These are phyloP conservation scores for Euphorbia peplus DNA, from an alignment of 345 rosid genomes.

Conservation along the genomic window DNA sequence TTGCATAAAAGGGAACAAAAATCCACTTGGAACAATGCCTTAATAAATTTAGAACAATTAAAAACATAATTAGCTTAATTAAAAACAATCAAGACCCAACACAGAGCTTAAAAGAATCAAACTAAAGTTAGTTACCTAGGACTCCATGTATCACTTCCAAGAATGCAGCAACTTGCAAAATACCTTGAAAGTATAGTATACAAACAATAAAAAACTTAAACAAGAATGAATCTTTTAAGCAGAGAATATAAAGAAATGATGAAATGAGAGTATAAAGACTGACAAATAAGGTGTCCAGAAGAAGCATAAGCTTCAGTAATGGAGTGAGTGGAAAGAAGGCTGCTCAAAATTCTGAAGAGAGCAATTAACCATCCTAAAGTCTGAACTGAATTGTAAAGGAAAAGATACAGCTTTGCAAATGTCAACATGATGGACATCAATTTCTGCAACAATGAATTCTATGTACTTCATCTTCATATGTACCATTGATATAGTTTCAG, in stretches of 20 bases:
- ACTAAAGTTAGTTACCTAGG: slow-evolving; percentile 37
- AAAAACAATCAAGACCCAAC: not conserved
- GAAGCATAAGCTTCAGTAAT: slow-evolving; percentile 55
- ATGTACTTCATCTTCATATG: too few relatives aligned
- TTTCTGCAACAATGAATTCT: too few relatives aligned
- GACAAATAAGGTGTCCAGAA: slow-evolving; percentile 64
- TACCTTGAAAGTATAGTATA: slow-evolving; percentile 38
- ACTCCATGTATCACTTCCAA: slow-evolving; percentile 88
- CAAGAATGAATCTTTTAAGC: too few relatives aligned
- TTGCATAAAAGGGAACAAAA: slow-evolving; percentile 72
- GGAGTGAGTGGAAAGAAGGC: slow-evolving; percentile 35
- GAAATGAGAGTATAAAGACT: slow-evolving; percentile 15
- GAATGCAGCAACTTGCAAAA: slow-evolving; percentile 53
- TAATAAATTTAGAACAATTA: slow-evolving; percentile 2
- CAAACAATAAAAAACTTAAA: not conserved
- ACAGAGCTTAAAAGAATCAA: not conserved
- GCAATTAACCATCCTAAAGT: slow-evolving; percentile 63
- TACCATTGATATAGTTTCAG: too few relatives aligned
- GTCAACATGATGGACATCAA: slow-evolving; percentile 20
- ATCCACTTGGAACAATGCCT: slow-evolving; percentile 89
- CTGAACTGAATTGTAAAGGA: slow-evolving; percentile 70
- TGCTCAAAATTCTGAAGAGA: slow-evolving; percentile 37
- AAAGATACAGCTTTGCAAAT: slow-evolving; percentile 50
- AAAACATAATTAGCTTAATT: slow-evolving; percentile 14
- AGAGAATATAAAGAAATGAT: too few relatives aligned